These are phyloP conservation scores for Candida arabinofermentans DNA, from an alignment of 805 yeast species.

Conservation along the genomic window DNA sequence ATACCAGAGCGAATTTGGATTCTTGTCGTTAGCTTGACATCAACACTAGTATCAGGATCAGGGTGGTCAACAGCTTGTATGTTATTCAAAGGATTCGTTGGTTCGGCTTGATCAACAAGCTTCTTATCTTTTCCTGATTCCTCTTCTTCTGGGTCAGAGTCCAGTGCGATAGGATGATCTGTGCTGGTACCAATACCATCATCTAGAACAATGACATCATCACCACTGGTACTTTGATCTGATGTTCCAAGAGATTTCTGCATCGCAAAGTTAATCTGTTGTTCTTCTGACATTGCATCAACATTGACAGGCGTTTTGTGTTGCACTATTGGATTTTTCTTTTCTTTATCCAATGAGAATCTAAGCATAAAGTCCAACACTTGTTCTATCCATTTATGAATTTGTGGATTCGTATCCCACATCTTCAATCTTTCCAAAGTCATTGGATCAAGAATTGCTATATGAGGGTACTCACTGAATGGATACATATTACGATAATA, in stretches of 20 bases:
- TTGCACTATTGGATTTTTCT: slow-evolving; percentile 60
- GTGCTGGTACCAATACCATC: slow-evolving; percentile 14
- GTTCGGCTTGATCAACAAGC: neutral
- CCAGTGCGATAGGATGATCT: slow-evolving; percentile 22
- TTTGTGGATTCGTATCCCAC: slow-evolving; percentile 71
- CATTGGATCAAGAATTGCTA: slow-evolving; percentile 88
- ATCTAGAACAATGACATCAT: slow-evolving; percentile 18
- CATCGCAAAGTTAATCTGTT: slow-evolving; percentile 75
- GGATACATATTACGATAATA: slow-evolving; percentile 72
- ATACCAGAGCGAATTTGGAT: slow-evolving; percentile 79
- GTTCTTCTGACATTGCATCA: slow-evolving; percentile 70
- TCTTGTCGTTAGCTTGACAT: slow-evolving; percentile 57
- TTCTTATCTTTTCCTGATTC: neutral
- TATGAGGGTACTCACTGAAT: slow-evolving; percentile 72
- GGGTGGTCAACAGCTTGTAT: slow-evolving; percentile 36
- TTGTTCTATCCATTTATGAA: slow-evolving; percentile 59
- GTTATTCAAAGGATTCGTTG: neutral
- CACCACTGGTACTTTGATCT: slow-evolving; percentile 7
- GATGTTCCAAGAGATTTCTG: slow-evolving; percentile 63
- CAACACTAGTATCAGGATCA: slow-evolving; percentile 55
- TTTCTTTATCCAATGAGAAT: slow-evolving; percentile 61
- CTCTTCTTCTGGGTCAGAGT: slow-evolving; percentile 2
- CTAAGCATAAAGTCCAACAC: slow-evolving; percentile 62
- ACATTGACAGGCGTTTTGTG: slow-evolving; percentile 62
- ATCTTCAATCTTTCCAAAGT: slow-evolving; percentile 85